These are phyloP conservation scores for Calendula officinalis DNA, from an alignment of 129 eudicot genomes.

Conservation along the genomic window DNA sequence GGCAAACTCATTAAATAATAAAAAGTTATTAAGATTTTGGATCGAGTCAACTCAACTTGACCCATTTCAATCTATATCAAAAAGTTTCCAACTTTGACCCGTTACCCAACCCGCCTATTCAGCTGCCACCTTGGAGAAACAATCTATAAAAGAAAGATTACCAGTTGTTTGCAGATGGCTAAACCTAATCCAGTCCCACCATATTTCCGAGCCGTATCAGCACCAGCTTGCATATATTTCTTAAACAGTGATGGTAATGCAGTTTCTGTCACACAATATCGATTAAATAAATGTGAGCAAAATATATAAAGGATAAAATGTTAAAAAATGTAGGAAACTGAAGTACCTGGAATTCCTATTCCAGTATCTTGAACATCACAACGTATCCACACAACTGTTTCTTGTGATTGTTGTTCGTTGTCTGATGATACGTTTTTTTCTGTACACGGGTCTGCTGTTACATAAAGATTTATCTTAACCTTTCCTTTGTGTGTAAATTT, in stretches of 20 bases:
- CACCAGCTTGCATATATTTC: constrained; percentile 87
- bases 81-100: too few relatives aligned
- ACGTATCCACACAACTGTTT: constrained; percentile 67
- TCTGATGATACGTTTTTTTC: constrained; percentile 20
- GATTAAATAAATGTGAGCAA: constrained; percentile 4
- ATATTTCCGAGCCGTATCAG: constrained; percentile 85
- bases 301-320: constrained; percentile 4
- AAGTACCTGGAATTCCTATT: constrained; percentile 74
- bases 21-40: background rate
- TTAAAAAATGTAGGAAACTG: background rate
- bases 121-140: background rate
- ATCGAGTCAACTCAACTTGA: too few relatives aligned
- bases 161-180: constrained; percentile 91
- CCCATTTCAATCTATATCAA: too few relatives aligned
- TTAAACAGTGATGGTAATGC: constrained; percentile 71
- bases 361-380: constrained; percentile 86
- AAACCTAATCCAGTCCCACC: constrained; percentile 94
- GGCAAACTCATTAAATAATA: background rate
- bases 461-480: constrained; percentile 71
- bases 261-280: constrained; percentile 47
- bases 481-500: constrained; percentile 87
- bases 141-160: constrained; percentile 23
- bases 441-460: constrained; percentile 42
- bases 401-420: constrained; percentile 27
- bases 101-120: too few relatives aligned